A percentile compares a stretch with the other conserved stretches of the same genome.
Evolutionary conservation across 164 flowering plant species (phyloP).

Genomic region (Chimonanthus salicifolius): DNA sequence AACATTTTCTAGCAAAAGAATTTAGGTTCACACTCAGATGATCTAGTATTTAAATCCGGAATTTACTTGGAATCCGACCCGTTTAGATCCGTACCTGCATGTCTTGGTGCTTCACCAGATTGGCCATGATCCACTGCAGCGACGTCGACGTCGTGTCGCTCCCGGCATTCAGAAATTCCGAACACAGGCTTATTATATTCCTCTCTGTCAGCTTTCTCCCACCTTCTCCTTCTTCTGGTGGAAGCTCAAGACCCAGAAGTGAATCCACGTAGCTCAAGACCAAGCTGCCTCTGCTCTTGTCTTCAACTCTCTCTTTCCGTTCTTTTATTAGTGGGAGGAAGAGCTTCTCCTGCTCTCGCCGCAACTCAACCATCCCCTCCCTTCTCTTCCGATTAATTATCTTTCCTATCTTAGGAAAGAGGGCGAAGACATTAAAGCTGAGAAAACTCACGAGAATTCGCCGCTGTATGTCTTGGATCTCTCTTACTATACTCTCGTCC

Average conservation of each 20-base stretch:
- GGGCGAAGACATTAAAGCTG: constrained; percentile 14
- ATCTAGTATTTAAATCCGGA: too few species aligned
- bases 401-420: constrained; percentile 24
- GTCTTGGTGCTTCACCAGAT: constrained; percentile 21
- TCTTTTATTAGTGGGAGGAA: constrained; percentile 18
- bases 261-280: constrained; percentile 25
- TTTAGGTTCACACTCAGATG: too few species aligned
- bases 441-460: constrained; percentile 3
- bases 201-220: constrained; percentile 26
- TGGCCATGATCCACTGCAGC: constrained; percentile 33
- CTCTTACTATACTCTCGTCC: constrained; percentile 23
- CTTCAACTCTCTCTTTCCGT: background rate
- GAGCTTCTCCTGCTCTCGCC: constrained; percentile 14
- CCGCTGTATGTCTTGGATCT: constrained; percentile 17
- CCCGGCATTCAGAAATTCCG: constrained; percentile 32
- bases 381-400: constrained; percentile 21
- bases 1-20: too few species aligned
- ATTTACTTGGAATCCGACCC: constrained; percentile 3
- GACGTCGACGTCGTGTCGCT: constrained; percentile 29
- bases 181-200: constrained; percentile 26
- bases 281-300: constrained; percentile 5
- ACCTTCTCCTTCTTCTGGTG: constrained; percentile 29
- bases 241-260: constrained; percentile 16
- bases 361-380: constrained; percentile 13
- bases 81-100: constrained; percentile 16